Base-by-base conservation (phyloP, 192 early-diverging fungal genomes). In the Podila verticillata region DNA sequence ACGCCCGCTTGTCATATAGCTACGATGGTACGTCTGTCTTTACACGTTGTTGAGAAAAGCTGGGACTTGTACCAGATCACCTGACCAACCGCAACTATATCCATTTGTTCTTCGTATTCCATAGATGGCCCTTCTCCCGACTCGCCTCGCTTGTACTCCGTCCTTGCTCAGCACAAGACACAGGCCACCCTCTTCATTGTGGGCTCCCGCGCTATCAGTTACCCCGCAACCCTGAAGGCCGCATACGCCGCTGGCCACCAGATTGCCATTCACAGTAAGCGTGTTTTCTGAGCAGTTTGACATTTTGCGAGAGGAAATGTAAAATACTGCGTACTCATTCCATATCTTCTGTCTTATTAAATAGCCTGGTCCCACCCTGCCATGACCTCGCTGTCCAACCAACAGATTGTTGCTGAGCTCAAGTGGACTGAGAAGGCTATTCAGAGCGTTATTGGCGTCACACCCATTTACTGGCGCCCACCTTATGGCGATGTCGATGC, bases 341-440 rank as follows among this genome's bases (percentile, higher is more conserved):
- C 39, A 44, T 44, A 15, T 7, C 17, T 44, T 44, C 7, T 39
- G 36, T 44, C 39, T 2, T 15, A 17, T 2, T 15, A 17, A 9
- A 44, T 17, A 44, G 39, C 92, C 24, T 92, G 91, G 91, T 84
- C 87, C 24, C 91, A 92, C 58, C 59, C 79, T 35, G 35, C 82
- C 26, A 82, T 93, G 75, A 87, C 89, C 15, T 77, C 83, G 13
- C 58, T 87, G 26, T 22, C 75, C 5, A 85, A 85, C 39, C 70
- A 84, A 39, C 65, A 77, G 24, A 60, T 93, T 29, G 85, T 91
- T 47, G 87, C 88, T 49, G 90, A 93, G 73, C 66, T 94, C 24
- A 85, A 88, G 58, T 93, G 90, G 88, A 93, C 89, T 28, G 88
- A 89, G 65, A 75, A 81, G 34, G 85, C 84, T 56, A 89, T 91